Percentiles rank a stretch among this genome's conserved stretches.
Conservation (phyloP, 352 stramenopile species). For the Globisporangium sylvaticum region DNA sequence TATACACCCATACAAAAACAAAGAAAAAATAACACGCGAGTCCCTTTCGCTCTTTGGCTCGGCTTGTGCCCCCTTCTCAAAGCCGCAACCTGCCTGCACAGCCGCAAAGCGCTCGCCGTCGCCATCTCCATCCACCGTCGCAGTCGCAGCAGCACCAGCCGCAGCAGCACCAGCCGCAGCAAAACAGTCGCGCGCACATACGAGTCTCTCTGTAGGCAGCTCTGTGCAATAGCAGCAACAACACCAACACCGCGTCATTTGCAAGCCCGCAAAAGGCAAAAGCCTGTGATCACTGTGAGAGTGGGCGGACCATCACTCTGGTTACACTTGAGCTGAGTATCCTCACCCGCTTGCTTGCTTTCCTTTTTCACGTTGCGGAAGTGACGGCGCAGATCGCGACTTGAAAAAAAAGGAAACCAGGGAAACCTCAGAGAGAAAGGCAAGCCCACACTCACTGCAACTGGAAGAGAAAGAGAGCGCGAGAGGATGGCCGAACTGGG, state of each 20-base stretch:
- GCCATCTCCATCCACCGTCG: not conserved
- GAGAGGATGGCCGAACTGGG: constrained; percentile 10
- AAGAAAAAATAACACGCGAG: not conserved
- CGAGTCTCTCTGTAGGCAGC: not conserved
- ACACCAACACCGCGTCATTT: not conserved
- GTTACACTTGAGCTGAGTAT: not conserved
- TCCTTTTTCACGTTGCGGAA: not conserved
- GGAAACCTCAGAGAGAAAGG: not conserved
- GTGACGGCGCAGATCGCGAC: not conserved
- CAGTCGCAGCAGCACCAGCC: too few relatives aligned
- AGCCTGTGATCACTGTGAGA: not conserved
- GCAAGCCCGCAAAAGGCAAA: not conserved
- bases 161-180: not conserved
- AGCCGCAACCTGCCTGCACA: not conserved
- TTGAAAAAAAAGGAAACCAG: not conserved
- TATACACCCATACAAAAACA: too few relatives aligned
- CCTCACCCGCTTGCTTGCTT: not conserved
- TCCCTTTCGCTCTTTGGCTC: not conserved
- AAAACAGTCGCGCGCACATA: not conserved
- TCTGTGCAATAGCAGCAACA: not conserved
- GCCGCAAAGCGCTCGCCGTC: not conserved
- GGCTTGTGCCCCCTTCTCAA: not conserved
- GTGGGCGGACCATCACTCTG: not conserved
- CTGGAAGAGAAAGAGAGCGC: not conserved
- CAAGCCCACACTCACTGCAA: not conserved